Evolutionary conservation across 2,329 filamentous ascomycete genomes (phyloP).

Genomic region (Apiospora marii): DNA sequence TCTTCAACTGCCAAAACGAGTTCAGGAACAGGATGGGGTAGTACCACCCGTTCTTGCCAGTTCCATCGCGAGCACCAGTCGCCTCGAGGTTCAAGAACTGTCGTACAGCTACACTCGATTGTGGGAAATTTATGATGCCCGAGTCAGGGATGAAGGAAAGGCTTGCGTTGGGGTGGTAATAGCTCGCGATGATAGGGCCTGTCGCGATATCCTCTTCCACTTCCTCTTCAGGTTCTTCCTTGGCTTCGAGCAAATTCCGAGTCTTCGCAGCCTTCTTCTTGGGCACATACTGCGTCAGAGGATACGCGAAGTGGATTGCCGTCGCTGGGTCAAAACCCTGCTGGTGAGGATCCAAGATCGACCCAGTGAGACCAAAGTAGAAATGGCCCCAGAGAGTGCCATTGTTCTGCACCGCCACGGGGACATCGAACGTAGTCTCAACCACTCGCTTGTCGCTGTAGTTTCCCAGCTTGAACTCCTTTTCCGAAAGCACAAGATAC

Average conservation of each 20-base stretch:
- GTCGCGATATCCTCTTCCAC: slow-evolving; percentile 59
- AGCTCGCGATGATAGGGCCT: slow-evolving; percentile 79
- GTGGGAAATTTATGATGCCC: slow-evolving; percentile 72
- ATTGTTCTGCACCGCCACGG: slow-evolving; percentile 84
- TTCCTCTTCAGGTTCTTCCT: slow-evolving; percentile 57
- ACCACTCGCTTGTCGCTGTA: slow-evolving; percentile 80
- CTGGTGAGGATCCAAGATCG: slow-evolving; percentile 76
- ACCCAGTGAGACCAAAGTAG: slow-evolving; percentile 81
- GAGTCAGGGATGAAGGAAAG: slow-evolving; percentile 85
- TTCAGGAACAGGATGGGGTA: slow-evolving; percentile 90
- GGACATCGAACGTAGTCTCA: slow-evolving; percentile 80
- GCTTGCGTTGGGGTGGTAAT: slow-evolving; percentile 95
- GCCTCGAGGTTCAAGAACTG: slow-evolving; percentile 82
- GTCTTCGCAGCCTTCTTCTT: slow-evolving; percentile 92
- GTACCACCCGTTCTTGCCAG: slow-evolving; percentile 93
- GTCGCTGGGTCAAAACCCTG: slow-evolving; percentile 75
- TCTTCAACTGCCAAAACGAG: slow-evolving; percentile 95
- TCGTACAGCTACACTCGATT: slow-evolving; percentile 75
- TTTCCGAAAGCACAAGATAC: slow-evolving; percentile 80
- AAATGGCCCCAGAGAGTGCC: slow-evolving; percentile 96
- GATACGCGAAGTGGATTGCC: slow-evolving; percentile 84
- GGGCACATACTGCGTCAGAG: slow-evolving; percentile 86
- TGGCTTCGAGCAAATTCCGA: slow-evolving; percentile 79
- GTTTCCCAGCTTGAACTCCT: slow-evolving; percentile 79
- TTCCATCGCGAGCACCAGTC: slow-evolving; percentile 81